These are phyloP conservation scores for Penicillium cosmopolitanum DNA, from an alignment of 495 filamentous ascomycete genomes.

Conservation along the genomic window DNA sequence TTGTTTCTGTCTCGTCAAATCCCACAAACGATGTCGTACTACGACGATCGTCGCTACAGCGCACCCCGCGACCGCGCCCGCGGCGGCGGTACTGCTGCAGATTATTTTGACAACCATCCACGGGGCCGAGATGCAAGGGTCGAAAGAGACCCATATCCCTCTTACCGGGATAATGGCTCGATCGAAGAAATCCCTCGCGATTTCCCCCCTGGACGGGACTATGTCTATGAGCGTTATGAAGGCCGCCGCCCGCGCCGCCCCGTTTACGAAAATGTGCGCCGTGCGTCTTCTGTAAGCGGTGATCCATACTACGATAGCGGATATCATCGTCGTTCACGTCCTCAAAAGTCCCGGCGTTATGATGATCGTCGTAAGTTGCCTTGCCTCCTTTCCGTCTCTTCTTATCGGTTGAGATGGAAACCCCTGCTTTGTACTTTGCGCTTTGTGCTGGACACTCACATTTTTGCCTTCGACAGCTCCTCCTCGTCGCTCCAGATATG, in stretches of 20 bases:
- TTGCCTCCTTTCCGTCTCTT: too few relatives aligned
- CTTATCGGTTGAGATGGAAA: too few relatives aligned
- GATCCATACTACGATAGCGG: conserved; percentile 54
- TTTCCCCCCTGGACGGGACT: conserved; percentile 58
- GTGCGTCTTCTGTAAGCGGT: conserved; percentile 50
- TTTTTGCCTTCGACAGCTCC: conserved; percentile 3
- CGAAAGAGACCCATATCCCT: conserved; percentile 54
- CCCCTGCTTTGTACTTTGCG: background rate
- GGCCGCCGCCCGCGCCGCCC: conserved; percentile 46
- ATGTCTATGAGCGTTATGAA: conserved; percentile 53
- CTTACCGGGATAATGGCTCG: conserved; percentile 59
- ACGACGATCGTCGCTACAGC: conserved; percentile 41
- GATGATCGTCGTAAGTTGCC: conserved; percentile 49
- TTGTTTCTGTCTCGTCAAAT: conserved; percentile 11
- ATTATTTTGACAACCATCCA: conserved; percentile 35
- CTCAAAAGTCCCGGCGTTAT: conserved; percentile 55
- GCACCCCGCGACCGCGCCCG: conserved; percentile 38
- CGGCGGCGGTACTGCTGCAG: conserved; percentile 32
- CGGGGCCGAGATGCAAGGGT: conserved; percentile 21
- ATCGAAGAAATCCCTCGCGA: conserved; percentile 72
- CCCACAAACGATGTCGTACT: conserved; percentile 41
- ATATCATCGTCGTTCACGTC: conserved; percentile 53
- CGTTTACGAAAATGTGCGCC: conserved; percentile 36
- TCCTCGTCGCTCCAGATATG: conserved; percentile 43
- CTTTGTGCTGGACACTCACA: conserved; percentile 1